Evolutionary conservation across 768 basidiomycete genomes (phyloP).

Genomic region (Trametes villosa): DNA sequence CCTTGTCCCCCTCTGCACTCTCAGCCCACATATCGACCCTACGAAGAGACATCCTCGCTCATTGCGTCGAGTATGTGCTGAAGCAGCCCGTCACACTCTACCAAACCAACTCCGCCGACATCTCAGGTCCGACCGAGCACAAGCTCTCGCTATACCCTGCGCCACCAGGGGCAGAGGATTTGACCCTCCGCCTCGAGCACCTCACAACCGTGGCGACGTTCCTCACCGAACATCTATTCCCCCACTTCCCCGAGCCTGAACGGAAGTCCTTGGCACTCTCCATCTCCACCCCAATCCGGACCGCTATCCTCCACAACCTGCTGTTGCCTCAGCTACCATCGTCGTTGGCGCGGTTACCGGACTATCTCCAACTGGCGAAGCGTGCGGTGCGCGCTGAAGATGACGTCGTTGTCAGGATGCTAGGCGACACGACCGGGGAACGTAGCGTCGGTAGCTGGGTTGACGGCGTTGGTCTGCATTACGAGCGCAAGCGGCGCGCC

Average conservation of each 20-base stretch:
- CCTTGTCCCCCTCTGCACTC: constrained; percentile 59
- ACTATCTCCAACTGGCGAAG: constrained; percentile 60
- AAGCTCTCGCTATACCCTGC: constrained; percentile 53
- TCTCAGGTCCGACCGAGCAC: constrained; percentile 42
- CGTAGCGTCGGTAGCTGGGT: constrained; percentile 70
- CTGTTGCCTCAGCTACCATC: constrained; percentile 74
- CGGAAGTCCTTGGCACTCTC: constrained; percentile 53
- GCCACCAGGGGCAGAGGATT: constrained; percentile 45
- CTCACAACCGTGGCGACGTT: constrained; percentile 65
- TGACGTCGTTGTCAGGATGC: constrained; percentile 50
- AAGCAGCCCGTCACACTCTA: constrained; percentile 53
- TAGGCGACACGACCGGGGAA: constrained; percentile 53
- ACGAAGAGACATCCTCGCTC: constrained; percentile 62
- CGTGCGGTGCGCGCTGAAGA: constrained; percentile 72
- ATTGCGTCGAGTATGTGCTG: constrained; percentile 64
- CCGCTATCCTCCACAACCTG: constrained; percentile 65
- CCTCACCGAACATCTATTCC: constrained; percentile 59
- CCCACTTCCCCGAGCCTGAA: constrained; percentile 54
- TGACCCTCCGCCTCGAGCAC: constrained; percentile 53
- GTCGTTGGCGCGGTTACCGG: constrained; percentile 58
- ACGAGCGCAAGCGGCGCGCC: constrained; percentile 75
- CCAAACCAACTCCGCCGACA: constrained; percentile 39
- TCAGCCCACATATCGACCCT: constrained; percentile 60
- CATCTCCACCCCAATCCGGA: constrained; percentile 62
- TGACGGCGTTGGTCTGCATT: constrained; percentile 68